Evolutionary conservation across 2,329 filamentous ascomycete species (phyloP), one percentile per base, ranked within the genome.

Genomic region (Aspergillus sp.): DNA sequence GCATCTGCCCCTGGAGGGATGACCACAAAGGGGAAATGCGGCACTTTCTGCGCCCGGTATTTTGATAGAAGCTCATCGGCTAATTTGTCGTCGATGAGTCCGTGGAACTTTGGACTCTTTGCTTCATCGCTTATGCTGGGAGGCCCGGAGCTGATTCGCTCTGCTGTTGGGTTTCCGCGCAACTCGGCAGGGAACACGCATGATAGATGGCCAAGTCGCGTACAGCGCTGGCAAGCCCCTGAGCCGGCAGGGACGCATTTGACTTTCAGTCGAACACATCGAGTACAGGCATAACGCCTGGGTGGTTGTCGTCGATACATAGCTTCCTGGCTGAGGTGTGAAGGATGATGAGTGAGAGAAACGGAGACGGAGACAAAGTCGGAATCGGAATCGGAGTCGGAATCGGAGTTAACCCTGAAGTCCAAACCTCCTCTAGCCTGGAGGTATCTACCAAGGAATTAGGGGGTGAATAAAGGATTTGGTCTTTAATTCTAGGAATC

Each of bases 11-110:
- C 40, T 11, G 47, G 46, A n/a, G 25, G 25, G 9, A 60, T 44
- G 9, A 60, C 51, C 5, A 57, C 58, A 37, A 61, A 61, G 8
- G 56, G 56, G 31, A 59, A 61, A 14, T 61, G 49, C 15, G 56
- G 53, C 56, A 56, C 52, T 39, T 59, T 61, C n/a, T 47, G 47
- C 14, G 33, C 40, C 6, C 56, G 50, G 8, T 56, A 61, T 33
- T 56, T 61, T 14, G 31, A 45, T 23, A 59, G 27, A 0, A 61
- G 56, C 15, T 47, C 27, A 8, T 48, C 39, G 0, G 56, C 37
- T 7, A 40, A 21, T 2, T 51, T 21, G 6, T 2, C 6, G 6
- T 11, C 21, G 15, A 51, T 31, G 2, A 27, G 1, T 6, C 41
- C 12, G 23, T 50, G 19, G n/a, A n/a, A 35, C 9, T 6, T 21